Conservation (phyloP, 2,329 filamentous ascomycete species). For the Bipolaris sorokiniana region DNA sequence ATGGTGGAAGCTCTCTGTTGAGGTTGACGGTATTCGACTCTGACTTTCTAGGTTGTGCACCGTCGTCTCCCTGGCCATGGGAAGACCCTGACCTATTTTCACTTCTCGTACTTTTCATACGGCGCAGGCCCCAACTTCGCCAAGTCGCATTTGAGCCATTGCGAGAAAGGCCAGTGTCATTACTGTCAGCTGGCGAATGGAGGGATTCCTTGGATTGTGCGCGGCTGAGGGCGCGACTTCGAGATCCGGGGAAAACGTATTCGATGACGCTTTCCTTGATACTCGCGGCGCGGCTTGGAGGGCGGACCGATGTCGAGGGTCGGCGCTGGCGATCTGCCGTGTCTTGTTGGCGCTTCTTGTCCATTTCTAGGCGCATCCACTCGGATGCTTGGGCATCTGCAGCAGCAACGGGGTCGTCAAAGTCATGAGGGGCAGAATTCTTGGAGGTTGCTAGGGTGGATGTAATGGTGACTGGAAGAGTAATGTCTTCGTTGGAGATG, state of each 20-base stretch:
- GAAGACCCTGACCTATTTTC: conserved; percentile 41
- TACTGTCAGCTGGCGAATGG: conserved; percentile 20
- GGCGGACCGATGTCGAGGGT: conserved; percentile 31
- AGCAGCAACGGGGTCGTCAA: conserved; percentile 42
- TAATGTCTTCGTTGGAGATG: conserved; percentile 46
- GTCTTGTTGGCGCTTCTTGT: conserved; percentile 47
- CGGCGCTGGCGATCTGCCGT: conserved; percentile 29
- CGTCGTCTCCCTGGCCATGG: conserved; percentile 32
- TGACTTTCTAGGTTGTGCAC: conserved; percentile 34
- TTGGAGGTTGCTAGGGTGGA: conserved; percentile 50
- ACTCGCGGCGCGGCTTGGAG: conserved; percentile 47
- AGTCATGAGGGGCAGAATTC: conserved; percentile 47
- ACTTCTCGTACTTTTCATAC: conserved; percentile 42
- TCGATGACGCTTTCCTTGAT: conserved; percentile 50
- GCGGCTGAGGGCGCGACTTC: conserved; percentile 34
- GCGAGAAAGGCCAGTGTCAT: conserved; percentile 29
- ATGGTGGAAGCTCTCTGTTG: conserved; percentile 56
- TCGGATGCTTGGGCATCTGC: conserved; percentile 50
- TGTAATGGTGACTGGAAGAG: conserved; percentile 51
- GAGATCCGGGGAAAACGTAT: conserved; percentile 51
- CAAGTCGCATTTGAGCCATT: conserved; percentile 42
- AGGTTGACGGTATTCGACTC: conserved; percentile 46
- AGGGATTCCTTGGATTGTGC: conserved; percentile 46
- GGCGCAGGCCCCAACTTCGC: conserved; percentile 49
- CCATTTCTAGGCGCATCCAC: conserved; percentile 54